Conservation (phyloP, 345 rosid species). For the Erucastrum elatum region DNA sequence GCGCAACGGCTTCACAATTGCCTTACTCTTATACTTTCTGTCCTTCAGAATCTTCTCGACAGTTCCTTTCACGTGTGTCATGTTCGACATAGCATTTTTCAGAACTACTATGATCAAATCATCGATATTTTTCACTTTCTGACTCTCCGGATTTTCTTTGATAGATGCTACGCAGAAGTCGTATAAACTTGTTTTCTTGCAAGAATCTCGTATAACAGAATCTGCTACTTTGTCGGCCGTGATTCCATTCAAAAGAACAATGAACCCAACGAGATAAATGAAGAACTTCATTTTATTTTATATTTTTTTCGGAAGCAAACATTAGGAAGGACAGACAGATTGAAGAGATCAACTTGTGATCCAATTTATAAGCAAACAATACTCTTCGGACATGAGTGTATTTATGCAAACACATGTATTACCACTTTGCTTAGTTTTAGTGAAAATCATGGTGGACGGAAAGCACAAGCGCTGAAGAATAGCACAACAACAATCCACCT, state of each 20-base stretch:
- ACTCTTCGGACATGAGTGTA: not conserved
- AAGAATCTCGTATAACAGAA: slow-evolving; percentile 26
- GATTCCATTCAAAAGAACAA: not conserved
- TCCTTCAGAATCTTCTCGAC: slow-evolving; percentile 24
- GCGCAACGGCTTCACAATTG: too few relatives aligned
- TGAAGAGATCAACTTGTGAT: not conserved
- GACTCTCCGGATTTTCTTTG: slow-evolving; percentile 33
- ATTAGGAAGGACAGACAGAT: too few relatives aligned
- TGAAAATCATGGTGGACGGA: too few relatives aligned
- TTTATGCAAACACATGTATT: not conserved
- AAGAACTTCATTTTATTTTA: not conserved
- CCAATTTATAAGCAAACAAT: slow-evolving; percentile 15
- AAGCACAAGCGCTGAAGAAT: too few relatives aligned
- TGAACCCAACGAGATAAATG: not conserved
- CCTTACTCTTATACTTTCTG: not conserved
- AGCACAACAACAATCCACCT: too few relatives aligned
- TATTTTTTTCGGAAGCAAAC: too few relatives aligned
- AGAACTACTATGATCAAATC: slow-evolving; percentile 25
- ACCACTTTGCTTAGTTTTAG: not conserved
- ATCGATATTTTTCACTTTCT: slow-evolving; percentile 25
- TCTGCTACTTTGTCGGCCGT: slow-evolving; percentile 7
- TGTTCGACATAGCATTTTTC: slow-evolving; percentile 23
- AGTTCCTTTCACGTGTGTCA: slow-evolving; percentile 21
- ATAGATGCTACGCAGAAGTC: slow-evolving; percentile 39
- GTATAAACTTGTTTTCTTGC: slow-evolving; percentile 12